Evolutionary conservation across 1,139 yeast species (phyloP), one percentile per base, ranked within the genome.

Genomic region (Geotrichum restrictum): DNA sequence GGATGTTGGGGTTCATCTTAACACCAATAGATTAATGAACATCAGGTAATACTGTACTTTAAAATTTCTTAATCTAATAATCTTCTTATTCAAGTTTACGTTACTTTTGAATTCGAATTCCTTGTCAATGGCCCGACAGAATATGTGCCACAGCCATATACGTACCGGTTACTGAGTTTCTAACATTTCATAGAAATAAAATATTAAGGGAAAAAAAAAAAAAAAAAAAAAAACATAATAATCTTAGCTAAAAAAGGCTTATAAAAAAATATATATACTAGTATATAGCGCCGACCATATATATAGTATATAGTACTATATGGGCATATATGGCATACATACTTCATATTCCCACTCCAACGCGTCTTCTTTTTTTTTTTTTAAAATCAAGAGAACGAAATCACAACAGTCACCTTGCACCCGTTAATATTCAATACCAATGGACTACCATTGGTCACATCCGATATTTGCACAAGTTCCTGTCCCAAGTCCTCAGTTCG

Each of bases 401-500:
- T 18, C 2, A 45, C 38, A 31, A 56, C 58, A 34, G 42, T 49
- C 37, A 60, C 37, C n/a, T 61, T 60, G 38, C 62, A 65, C 3
- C 52, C 55, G 19, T 66, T 68, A 48, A 67, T 45, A 7, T 57
- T 56, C 18, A 68, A 54, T 19, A 60, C 41, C 5, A 41, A 52
- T 47, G 65, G 64, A 43, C 58, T 59, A 8, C 69, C 69, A 18
- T 62, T 58, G 19, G 57, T 54, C 6, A 59, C 41, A 37, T 65
- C 61, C 2, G 60, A 43, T 29, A 72, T 51, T 3, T 60, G 55
- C 19, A 71, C 49, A 1, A 66, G 52, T 4, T 80, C 82, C 50
- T 75, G 76, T 14, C 87, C 95, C 48, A 88, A 58, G 51, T 80
- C 85, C 43, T 75, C 74, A 58, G 80, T 83, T 63, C 85, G 82